These are phyloP conservation scores for Vaccinium macrocarpon DNA, from an alignment of 148 eudicot species.

Conservation along the genomic window DNA sequence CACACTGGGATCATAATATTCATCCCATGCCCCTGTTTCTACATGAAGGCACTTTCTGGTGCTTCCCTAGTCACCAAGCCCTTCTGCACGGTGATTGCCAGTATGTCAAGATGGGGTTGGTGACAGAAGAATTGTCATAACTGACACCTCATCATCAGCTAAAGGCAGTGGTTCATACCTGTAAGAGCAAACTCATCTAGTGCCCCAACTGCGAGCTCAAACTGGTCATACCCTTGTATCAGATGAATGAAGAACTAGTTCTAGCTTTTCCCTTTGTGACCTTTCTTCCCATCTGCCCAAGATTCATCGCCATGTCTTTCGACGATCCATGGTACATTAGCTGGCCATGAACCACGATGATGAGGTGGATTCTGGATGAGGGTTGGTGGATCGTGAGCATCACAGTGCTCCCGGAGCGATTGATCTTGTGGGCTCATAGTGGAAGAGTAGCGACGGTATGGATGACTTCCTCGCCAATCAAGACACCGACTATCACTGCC, in stretches of 20 bases:
- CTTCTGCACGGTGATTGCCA: not conserved
- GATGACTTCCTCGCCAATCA: conserved; percentile 46
- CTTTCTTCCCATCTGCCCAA: conserved; percentile 35
- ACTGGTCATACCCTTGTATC: conserved; percentile 46
- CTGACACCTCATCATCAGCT: conserved; percentile 21
- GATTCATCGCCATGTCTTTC: conserved; percentile 36
- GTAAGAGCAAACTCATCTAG: conserved; percentile 50
- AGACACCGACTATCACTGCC: conserved; percentile 57
- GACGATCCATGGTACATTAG: conserved; percentile 55
- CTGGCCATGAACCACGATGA: conserved; percentile 48
- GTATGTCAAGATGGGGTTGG: conserved; percentile 22
- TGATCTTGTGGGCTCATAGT: conserved; percentile 48
- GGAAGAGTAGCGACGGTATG: conserved; percentile 45
- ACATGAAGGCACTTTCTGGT: conserved; percentile 23
- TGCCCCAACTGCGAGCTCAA: conserved; percentile 40
- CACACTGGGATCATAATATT: conserved; percentile 30
- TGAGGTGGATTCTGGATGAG: conserved; percentile 38
- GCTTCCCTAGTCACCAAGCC: conserved; percentile 1
- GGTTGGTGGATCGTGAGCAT: conserved; percentile 53
- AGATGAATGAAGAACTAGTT: conserved; percentile 43
- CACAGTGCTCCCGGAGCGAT: conserved; percentile 42
- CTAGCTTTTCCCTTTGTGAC: conserved; percentile 45
- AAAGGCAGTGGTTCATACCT: conserved; percentile 41
- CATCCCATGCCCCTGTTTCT: conserved; percentile 13
- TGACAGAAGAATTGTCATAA: conserved; percentile 20